Evolutionary conservation across 805 yeast species (phyloP).

Genomic region (Cephaloascus fragrans): DNA sequence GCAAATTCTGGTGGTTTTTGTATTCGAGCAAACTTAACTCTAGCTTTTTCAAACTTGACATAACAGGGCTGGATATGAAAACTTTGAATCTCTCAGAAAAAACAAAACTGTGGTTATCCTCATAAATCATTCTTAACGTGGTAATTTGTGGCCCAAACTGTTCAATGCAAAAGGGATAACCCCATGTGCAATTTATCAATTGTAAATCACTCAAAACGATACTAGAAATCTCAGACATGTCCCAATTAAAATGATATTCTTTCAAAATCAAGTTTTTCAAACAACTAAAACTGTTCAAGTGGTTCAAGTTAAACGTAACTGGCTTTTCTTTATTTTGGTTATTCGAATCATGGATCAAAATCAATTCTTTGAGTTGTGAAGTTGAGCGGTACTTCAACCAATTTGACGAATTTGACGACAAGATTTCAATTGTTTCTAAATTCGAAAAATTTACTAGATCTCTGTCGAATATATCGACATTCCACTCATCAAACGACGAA

Average conservation of each 20-base stretch:
- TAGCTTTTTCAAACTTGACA: not conserved
- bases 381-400: conserved; percentile 28
- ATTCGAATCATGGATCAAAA: conserved; percentile 6
- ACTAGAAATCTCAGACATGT: conserved; percentile 11
- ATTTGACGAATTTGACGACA: conserved; percentile 24
- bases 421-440: conserved; percentile 15
- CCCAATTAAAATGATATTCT: conserved; percentile 35
- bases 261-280: conserved; percentile 23
- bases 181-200: conserved; percentile 43
- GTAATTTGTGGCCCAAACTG: conserved; percentile 22
- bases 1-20: not conserved
- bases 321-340: not conserved
- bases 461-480: conserved; percentile 14
- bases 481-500: conserved; percentile 27
- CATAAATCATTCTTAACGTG: conserved; percentile 14
- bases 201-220: conserved; percentile 14
- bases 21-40: not conserved
- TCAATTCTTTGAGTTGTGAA: conserved; percentile 9
- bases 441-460: conserved; percentile 10
- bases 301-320: conserved; percentile 29
- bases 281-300: conserved; percentile 24
- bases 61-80: not conserved
- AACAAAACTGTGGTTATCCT: conserved; percentile 19
- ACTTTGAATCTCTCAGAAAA: conserved; percentile 24
- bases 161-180: conserved; percentile 39